phyloP scores from a whole-genome alignment of 2,329 filamentous ascomycete genomes.

The Pestalotiopsis sp. region DNA sequence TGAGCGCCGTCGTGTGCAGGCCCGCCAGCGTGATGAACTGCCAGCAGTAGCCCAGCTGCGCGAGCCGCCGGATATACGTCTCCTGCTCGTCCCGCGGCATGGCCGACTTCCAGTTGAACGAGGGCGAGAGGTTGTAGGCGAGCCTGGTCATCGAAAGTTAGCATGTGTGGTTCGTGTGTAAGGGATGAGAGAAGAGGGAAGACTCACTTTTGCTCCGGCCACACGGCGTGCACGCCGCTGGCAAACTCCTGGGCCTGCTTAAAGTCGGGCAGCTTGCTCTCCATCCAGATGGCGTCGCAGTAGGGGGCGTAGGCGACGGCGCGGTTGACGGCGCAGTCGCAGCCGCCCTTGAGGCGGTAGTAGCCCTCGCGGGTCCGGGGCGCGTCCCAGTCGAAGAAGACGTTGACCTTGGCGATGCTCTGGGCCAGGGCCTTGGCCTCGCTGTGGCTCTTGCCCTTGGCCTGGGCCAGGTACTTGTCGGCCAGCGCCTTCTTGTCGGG shows the following conservation, averaged over 20 bases:
- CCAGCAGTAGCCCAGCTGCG: slow-evolving; percentile 93
- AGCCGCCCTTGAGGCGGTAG: slow-evolving; percentile 91
- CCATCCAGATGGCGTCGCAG: slow-evolving; percentile 98
- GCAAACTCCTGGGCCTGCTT: slow-evolving; percentile 92
- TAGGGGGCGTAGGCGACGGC: slow-evolving; percentile 92
- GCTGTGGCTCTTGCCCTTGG: slow-evolving; percentile 81
- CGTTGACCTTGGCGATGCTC: slow-evolving; percentile 74
- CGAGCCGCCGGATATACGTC: slow-evolving; percentile 93
- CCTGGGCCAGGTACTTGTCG: slow-evolving; percentile 65
- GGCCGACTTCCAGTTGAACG: slow-evolving; percentile 99
- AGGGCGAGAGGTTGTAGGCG: slow-evolving; percentile 96
- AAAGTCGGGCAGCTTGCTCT: slow-evolving; percentile 93
- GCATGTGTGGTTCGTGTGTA: not conserved
- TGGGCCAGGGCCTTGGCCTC: slow-evolving; percentile 83
- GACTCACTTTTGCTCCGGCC: slow-evolving; percentile 91
- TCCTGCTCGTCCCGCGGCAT: slow-evolving; percentile 92
- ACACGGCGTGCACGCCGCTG: slow-evolving; percentile 88
- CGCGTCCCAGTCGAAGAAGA: slow-evolving; percentile 96
- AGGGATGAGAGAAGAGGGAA: slow-evolving; percentile 1
- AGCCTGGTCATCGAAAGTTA: slow-evolving; percentile 56
- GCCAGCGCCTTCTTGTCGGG: slow-evolving; percentile 71
- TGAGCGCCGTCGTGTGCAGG: slow-evolving; percentile 92
- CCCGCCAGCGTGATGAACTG: slow-evolving; percentile 99
- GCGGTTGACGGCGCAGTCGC: slow-evolving; percentile 86
- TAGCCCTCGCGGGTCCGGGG: slow-evolving; percentile 91